A percentile compares a stretch with the other conserved stretches of the same genome.
phyloP scores from a whole-genome alignment of 2,329 filamentous ascomycete species.

The Diaporthe citri region DNA sequence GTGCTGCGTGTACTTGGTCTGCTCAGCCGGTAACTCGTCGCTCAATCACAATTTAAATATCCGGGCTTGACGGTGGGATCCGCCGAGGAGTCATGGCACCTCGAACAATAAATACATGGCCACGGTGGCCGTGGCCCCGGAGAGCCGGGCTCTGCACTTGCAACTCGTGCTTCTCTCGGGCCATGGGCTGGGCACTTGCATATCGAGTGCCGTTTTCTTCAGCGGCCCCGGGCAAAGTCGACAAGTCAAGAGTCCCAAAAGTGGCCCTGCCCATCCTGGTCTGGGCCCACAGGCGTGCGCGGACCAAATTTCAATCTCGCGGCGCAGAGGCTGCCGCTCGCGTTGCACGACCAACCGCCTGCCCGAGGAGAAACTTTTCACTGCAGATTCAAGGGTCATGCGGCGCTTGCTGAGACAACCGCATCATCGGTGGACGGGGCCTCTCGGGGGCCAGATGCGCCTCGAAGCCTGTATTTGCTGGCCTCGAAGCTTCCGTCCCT shows the following conservation, averaged over 20 bases:
- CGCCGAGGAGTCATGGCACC: constrained; percentile 7
- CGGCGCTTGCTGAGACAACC: constrained; percentile 21
- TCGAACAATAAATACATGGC: background rate
- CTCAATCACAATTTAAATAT: constrained; percentile 14
- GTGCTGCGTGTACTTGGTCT: background rate
- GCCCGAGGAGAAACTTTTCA: background rate
- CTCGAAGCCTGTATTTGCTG: background rate
- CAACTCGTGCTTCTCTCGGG: background rate
- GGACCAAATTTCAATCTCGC: constrained; percentile 12
- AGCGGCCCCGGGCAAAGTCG: background rate
- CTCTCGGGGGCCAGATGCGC: background rate
- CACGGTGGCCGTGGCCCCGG: background rate
- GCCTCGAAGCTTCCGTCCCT: background rate
- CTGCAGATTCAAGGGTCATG: constrained; percentile 15
- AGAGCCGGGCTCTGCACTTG: background rate
- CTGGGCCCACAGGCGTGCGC: constrained; percentile 18
- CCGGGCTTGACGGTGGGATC: background rate
- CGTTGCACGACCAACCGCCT: background rate
- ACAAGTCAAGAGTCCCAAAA: background rate
- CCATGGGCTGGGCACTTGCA: background rate
- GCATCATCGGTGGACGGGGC: background rate
- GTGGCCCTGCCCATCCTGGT: background rate
- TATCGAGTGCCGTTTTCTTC: background rate
- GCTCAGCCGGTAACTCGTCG: background rate
- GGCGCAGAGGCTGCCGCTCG: constrained; percentile 16